Conservation (phyloP, 805 yeast genomes). For the Wickerhamia fluorescens region DNA sequence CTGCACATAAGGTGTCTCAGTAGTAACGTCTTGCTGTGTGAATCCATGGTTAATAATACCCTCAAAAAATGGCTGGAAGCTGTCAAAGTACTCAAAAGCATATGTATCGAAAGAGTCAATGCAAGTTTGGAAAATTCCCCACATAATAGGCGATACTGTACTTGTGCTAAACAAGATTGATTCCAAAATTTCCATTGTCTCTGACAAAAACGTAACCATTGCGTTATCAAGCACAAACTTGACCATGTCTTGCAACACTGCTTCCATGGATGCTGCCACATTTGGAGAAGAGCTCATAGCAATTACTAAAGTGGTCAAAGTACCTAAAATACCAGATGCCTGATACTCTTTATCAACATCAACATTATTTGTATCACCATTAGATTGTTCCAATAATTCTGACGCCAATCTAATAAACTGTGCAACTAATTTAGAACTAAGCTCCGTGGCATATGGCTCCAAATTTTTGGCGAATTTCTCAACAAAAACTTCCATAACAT, state of each 20-base stretch:
- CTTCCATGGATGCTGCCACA: constrained; percentile 29
- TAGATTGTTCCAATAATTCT: constrained; percentile 39
- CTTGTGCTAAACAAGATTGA: constrained; percentile 49
- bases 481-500: constrained; percentile 40
- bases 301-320: constrained; percentile 35
- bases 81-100: constrained; percentile 53
- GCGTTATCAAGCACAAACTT: constrained; percentile 31
- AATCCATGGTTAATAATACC: constrained; percentile 48
- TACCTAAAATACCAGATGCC: constrained; percentile 36
- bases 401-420: constrained; percentile 68
- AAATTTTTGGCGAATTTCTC: constrained; percentile 36
- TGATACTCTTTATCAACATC: constrained; percentile 36
- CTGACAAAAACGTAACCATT: constrained; percentile 30
- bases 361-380: constrained; percentile 9
- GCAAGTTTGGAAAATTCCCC: constrained; percentile 45
- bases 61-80: constrained; percentile 51
- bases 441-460: constrained; percentile 64
- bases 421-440: constrained; percentile 51
- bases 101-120: constrained; percentile 51
- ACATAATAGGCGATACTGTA: constrained; percentile 42
- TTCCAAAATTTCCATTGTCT: constrained; percentile 41
- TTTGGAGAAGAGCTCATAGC: constrained; percentile 36
- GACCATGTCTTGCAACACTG: constrained; percentile 26
- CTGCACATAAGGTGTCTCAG: constrained; percentile 34
- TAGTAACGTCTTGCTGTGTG: constrained; percentile 23